Percentiles rank a stretch among this genome's conserved stretches.
phyloP scores from a whole-genome alignment of 495 filamentous ascomycete species.

The Massariosphaeria phaeospora region DNA sequence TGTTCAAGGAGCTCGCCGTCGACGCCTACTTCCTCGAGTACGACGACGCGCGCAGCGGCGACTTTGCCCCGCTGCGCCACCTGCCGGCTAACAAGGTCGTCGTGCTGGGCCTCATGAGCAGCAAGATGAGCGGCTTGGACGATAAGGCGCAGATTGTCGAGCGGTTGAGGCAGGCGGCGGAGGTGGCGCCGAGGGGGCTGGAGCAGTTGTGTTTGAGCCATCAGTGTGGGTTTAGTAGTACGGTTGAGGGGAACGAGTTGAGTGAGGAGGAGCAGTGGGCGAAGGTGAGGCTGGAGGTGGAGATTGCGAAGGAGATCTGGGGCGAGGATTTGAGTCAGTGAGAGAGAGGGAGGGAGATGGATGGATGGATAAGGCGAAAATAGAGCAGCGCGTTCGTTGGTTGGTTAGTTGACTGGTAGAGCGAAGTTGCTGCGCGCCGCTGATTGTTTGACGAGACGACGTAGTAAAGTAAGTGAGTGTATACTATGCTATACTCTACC shows the following conservation, averaged over 20 bases:
- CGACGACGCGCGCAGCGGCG: constrained; percentile 40
- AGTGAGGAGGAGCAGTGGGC: constrained; percentile 41
- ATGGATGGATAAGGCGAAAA: no score
- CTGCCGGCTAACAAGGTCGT: constrained; percentile 40
- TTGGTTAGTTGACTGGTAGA: no score
- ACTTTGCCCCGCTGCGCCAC: constrained; percentile 39
- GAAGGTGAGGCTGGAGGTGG: constrained; percentile 40
- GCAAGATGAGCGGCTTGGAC: constrained; percentile 39
- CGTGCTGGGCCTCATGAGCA: constrained; percentile 39
- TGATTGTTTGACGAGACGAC: no score
- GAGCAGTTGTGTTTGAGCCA: constrained; percentile 40
- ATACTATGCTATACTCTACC: no score
- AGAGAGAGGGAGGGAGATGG: background rate
- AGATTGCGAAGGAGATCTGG: constrained; percentile 42
- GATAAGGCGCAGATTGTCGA: constrained; percentile 36
- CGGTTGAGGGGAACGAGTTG: constrained; percentile 39
- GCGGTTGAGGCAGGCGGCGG: constrained; percentile 37
- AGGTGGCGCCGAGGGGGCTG: constrained; percentile 39
- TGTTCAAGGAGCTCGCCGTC: constrained; percentile 42
- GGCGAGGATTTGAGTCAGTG: constrained; percentile 29
- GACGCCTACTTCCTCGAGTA: constrained; percentile 44
- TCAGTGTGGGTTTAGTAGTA: constrained; percentile 41
- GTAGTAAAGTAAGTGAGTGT: no score
- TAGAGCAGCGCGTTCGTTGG: no score
- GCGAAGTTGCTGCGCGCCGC: no score